Base-by-base conservation (phyloP, 176 grass and related monocot species). In the Saccharum spontaneum region DNA sequence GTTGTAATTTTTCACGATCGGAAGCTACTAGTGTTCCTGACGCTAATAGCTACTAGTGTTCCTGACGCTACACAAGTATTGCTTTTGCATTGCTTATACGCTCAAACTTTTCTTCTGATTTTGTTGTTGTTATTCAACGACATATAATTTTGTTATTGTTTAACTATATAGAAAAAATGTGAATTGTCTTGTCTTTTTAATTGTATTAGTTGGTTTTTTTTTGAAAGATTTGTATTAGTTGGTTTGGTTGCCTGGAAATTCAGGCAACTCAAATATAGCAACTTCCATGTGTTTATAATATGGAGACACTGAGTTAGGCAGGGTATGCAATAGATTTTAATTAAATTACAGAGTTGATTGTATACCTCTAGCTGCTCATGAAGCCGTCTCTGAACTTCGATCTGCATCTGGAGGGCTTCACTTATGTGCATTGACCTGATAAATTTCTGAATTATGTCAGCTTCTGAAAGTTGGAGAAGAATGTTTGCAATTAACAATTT, bases 341-440 rank as follows among this genome's bases (percentile, higher is more conserved):
- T 6, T 69, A 12, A 5, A 65, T 8, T 77, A 36, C 18, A 37
- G n/a, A 64, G 38, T 16, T 67, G 23, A 41, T 40, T 26, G 26
- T 89, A 45, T 90, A 95, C 95, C 95, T 98, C 93, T 59, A 98
- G 83, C 87, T 98, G 95, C 83, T 95, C 93, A 10, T 95, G 89
- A 40, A 98, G 91, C 37, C 87, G 87, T 84, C 95, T 95, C 90
- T 98, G 95, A n/a, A 98, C 95, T 91, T 95, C 93, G 82, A 98
- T 93, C 83, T 98, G 95, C 91, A 95, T 95, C 73, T 98, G 93
- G 52, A 98, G 85, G 41, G 93, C 83, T 82, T 95, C 95, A 71
- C 55, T 90, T 92, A 95, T 88, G 69, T 95, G 91, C 87, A 95
- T 77, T 61, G 89, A 77, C 83, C 95, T 95, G 73, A 69, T 70